Conservation (phyloP, 345 rosid genomes). For the Reutealis trisperma region DNA sequence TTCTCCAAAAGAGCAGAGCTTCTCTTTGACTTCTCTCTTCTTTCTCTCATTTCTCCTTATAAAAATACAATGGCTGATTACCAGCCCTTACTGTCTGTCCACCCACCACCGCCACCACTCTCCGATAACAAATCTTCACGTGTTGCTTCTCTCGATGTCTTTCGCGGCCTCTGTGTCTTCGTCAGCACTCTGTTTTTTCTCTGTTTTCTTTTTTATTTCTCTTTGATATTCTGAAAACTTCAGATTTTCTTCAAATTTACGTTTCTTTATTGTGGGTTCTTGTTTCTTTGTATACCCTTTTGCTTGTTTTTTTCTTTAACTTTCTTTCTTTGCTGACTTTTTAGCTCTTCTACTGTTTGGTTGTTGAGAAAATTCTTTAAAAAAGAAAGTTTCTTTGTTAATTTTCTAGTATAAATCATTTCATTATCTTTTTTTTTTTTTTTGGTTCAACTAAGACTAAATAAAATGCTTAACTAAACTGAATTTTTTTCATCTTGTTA, state of each 20-base stretch:
- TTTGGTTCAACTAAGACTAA: too few relatives aligned
- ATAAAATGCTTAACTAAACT: too few relatives aligned
- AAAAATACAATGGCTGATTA: slow-evolving; percentile 25
- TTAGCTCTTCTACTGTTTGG: slow-evolving; percentile 10
- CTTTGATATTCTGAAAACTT: background rate
- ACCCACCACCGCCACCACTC: slow-evolving; percentile 8
- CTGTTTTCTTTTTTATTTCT: background rate
- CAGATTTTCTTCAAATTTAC: background rate
- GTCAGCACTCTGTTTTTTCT: slow-evolving; percentile 28
- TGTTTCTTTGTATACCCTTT: background rate
- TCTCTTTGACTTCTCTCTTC: background rate
- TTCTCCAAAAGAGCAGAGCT: background rate
- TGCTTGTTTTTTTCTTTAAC: background rate
- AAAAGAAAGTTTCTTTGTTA: background rate
- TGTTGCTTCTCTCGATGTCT: slow-evolving; percentile 47
- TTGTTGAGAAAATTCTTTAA: slow-evolving; percentile 5
- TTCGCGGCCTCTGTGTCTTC: slow-evolving; percentile 52
- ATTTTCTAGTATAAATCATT: too few relatives aligned
- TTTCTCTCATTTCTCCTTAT: background rate
- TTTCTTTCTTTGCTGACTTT: background rate
- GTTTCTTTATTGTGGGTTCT: background rate
- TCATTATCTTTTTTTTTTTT: too few relatives aligned
- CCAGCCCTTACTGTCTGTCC: slow-evolving; percentile 14
- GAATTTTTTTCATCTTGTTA: too few relatives aligned
- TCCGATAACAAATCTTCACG: slow-evolving; percentile 24